Percentiles rank a stretch among this genome's conserved stretches.
Evolutionary conservation across 2,329 filamentous ascomycete species (phyloP).

Genomic region (Aspergillus ochraceus): DNA sequence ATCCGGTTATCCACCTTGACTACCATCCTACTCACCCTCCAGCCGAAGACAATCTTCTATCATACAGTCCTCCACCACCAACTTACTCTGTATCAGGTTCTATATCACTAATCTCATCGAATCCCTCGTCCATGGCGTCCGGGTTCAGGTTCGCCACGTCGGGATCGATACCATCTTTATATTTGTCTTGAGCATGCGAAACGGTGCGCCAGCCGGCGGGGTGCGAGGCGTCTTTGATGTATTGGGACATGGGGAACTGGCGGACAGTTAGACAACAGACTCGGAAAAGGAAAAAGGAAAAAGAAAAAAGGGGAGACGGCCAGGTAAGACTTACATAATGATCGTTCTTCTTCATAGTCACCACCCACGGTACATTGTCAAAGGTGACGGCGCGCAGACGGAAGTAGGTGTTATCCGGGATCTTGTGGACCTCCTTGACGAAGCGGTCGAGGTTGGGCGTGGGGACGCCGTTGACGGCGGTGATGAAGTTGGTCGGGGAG

Average conservation of each 20-base stretch:
- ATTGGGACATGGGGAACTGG: slow-evolving; percentile 66
- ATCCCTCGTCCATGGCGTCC: slow-evolving; percentile 48
- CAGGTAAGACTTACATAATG: slow-evolving; percentile 65
- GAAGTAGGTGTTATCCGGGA: slow-evolving; percentile 98
- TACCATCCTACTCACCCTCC: no score
- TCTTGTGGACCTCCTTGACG: slow-evolving; percentile 76
- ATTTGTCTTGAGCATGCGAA: slow-evolving; percentile 52
- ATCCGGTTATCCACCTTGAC: no score
- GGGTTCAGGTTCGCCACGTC: slow-evolving; percentile 47
- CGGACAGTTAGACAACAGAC: slow-evolving; percentile 14
- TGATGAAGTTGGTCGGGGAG: slow-evolving; percentile 95
- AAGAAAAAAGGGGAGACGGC: not conserved
- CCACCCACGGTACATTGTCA: slow-evolving; percentile 98
- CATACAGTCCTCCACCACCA: slow-evolving; percentile 4
- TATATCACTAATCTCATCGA: slow-evolving; percentile 37
- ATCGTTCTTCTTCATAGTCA: slow-evolving; percentile 99
- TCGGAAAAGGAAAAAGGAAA: no score
- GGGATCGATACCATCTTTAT: slow-evolving; percentile 32
- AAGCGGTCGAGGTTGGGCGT: slow-evolving; percentile 83
- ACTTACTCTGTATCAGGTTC: slow-evolving; percentile 34
- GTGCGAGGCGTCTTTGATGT: slow-evolving; percentile 56
- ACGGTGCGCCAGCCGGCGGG: slow-evolving; percentile 59
- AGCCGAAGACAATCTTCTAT: not conserved
- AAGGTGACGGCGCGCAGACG: slow-evolving; percentile 96
- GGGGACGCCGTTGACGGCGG: slow-evolving; percentile 84